A percentile compares a stretch with the other conserved stretches of the same genome.
These are phyloP conservation scores for Botrytis fabae DNA, from an alignment of 2,329 filamentous ascomycete genomes.

Conservation along the genomic window DNA sequence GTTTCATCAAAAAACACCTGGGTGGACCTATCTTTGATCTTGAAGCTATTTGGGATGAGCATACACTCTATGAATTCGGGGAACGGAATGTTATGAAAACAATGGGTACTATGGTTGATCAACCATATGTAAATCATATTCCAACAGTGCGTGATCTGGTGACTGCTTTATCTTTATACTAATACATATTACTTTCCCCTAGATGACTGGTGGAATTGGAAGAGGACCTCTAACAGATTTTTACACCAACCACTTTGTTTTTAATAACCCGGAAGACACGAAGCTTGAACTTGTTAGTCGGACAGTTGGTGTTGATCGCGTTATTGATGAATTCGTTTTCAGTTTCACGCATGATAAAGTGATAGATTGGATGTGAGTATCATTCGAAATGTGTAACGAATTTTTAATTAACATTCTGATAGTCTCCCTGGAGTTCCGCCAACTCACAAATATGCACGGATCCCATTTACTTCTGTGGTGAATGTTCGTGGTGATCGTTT, in stretches of 20 bases:
- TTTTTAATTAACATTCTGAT: not conserved
- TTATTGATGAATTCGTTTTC: conserved; percentile 71
- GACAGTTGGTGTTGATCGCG: conserved; percentile 69
- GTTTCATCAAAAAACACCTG: conserved; percentile 63
- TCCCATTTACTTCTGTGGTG: conserved; percentile 65
- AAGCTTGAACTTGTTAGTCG: conserved; percentile 68
- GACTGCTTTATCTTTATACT: not conserved
- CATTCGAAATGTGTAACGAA: not conserved
- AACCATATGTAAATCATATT: conserved; percentile 78
- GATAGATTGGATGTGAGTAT: conserved; percentile 68
- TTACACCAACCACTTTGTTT: conserved; percentile 74
- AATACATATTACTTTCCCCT: not conserved
- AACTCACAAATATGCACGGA: conserved; percentile 53
- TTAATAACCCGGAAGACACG: conserved; percentile 68
- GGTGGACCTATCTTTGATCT: conserved; percentile 71
- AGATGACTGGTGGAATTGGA: conserved; percentile 64
- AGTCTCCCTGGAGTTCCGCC: conserved; percentile 61
- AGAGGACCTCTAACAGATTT: conserved; percentile 63
- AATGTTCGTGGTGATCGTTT: conserved; percentile 67
- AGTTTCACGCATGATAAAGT: conserved; percentile 61
- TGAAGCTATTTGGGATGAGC: conserved; percentile 77
- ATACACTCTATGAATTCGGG: conserved; percentile 70
- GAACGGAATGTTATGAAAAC: conserved; percentile 69
- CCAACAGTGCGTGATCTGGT: conserved; percentile 55
- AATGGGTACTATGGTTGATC: conserved; percentile 77